Percentiles rank a stretch among this genome's conserved stretches.
Conservation (phyloP, 2,329 filamentous ascomycete genomes). For the Aspergillus sp. region DNA sequence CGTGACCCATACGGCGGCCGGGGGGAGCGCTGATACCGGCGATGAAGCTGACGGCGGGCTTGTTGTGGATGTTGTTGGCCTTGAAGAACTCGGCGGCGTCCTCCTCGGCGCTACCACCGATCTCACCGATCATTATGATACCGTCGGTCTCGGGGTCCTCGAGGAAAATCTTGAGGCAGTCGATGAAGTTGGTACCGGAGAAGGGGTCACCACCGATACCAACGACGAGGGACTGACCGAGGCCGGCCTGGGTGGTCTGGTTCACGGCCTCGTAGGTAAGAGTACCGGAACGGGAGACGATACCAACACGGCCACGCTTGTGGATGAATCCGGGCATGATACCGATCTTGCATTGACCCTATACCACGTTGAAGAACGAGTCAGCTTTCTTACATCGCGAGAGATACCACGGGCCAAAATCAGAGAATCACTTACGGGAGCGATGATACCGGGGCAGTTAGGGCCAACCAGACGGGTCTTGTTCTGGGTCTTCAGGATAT, state of each 20-base stretch:
- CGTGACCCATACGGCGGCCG: conserved; percentile 96
- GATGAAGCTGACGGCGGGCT: conserved; percentile 97
- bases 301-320: conserved; percentile 97
- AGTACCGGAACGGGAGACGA: conserved; percentile 96
- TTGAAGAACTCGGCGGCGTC: conserved; percentile 96
- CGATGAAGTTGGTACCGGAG: conserved; percentile 99
- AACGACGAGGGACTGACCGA: conserved; percentile 96
- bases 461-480: conserved; percentile 96
- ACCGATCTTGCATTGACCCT: conserved; percentile 98
- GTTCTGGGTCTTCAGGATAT: conserved; percentile 94
- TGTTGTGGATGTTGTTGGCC: conserved; percentile 86
- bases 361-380: conserved; percentile 24
- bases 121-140: conserved; percentile 99
- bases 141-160: conserved; percentile 95
- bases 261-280: conserved; percentile 99
- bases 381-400: background rate
- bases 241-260: conserved; percentile 95
- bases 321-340: conserved; percentile 99
- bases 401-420: background rate
- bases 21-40: conserved; percentile 97
- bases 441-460: conserved; percentile 98
- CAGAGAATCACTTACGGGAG: conserved; percentile 51
- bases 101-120: conserved; percentile 95
- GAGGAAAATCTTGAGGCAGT: conserved; percentile 96
- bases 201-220: conserved; percentile 99